A percentile compares a stretch with the other conserved stretches of the same genome.
Evolutionary conservation across 2,329 filamentous ascomycete genomes (phyloP).

Genomic region (Akanthomyces lecanii): DNA sequence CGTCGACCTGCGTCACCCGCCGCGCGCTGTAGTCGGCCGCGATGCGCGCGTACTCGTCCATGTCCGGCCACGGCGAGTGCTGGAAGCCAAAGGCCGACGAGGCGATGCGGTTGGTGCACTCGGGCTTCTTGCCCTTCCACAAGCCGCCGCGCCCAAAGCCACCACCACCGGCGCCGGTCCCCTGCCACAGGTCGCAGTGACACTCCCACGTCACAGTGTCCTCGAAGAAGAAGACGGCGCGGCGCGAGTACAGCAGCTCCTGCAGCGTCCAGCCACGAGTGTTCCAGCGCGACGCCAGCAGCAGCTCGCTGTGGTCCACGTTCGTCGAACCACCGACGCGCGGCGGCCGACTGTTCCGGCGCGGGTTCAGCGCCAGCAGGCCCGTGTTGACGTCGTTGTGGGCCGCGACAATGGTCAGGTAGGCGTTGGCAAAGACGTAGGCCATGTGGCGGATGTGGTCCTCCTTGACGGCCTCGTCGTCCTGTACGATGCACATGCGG

Average conservation of each 20-base stretch:
- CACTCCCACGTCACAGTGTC: slow-evolving; percentile 43
- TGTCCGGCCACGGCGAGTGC: slow-evolving; percentile 41
- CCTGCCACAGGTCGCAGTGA: slow-evolving; percentile 42
- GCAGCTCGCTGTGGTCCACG: slow-evolving; percentile 35
- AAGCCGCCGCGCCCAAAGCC: neutral
- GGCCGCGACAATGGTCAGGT: slow-evolving; percentile 42
- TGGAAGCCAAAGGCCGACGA: slow-evolving; percentile 34
- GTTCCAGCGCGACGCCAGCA: slow-evolving; percentile 37
- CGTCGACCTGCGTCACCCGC: slow-evolving; percentile 37
- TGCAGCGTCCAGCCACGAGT: slow-evolving; percentile 42
- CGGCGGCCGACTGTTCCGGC: slow-evolving; percentile 26
- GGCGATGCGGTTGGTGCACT: slow-evolving; percentile 31
- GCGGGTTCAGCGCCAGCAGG: slow-evolving; percentile 34
- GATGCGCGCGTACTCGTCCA: slow-evolving; percentile 42
- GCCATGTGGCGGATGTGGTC: slow-evolving; percentile 43
- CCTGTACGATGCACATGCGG: slow-evolving; percentile 42
- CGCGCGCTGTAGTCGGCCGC: slow-evolving; percentile 41
- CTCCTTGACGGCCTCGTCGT: slow-evolving; percentile 37
- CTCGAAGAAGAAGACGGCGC: slow-evolving; percentile 41
- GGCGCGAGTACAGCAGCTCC: slow-evolving; percentile 40
- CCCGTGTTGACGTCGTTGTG: slow-evolving; percentile 37
- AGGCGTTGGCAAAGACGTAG: slow-evolving; percentile 41
- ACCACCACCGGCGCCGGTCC: slow-evolving; percentile 18
- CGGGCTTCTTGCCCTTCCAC: slow-evolving; percentile 26
- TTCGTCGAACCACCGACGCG: slow-evolving; percentile 21